Evolutionary conservation across 768 basidiomycete genomes (phyloP), one percentile per base, ranked within the genome.

Genomic region (Collybia sordida): DNA sequence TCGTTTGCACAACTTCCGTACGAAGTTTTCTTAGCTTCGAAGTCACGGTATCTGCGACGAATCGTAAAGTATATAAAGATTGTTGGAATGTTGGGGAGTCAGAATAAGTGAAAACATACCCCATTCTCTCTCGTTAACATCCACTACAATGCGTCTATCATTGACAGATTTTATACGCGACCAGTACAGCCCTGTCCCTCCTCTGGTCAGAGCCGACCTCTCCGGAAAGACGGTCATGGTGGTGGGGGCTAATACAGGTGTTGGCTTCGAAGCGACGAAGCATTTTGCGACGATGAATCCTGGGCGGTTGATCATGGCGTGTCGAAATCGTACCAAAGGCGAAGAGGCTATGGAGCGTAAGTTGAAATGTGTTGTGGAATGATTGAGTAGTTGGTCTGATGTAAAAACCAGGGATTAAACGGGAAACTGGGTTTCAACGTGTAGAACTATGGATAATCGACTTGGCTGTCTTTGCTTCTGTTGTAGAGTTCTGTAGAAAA

Each of bases 151-250:
- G 31, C 31, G 31, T 31, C 31, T 31, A 31, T 31, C 59, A 5
- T 42, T 60, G 14, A 24, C 31, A 2, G 31, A 47, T 3, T 59
- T 62, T 36, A 6, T 62, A 31, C 43, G 40, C 37, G 59, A 58
- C 6, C 68, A 71, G 42, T 46, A 47, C 4, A 52, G 39, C 17
- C 51, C 47, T 1, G 49, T 65, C 7, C 65, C 67, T 6, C 63
- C 66, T 5, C 65, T 73, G 2, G 62, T 64, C 22, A 54, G 58
- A 2, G 65, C 59, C 0, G 71, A 77, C 50, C 63, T 82, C 19
- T 55, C 59, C 12, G 74, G 73, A 7, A 78, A 77, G 57, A 77
- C 74, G 6, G 67, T 81, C 18, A 45, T 82, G n/a, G 71, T 84
- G 22, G 68, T 71, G 23, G 72, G 71, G 5, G 77, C 80, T 3